A percentile compares a stretch with the other conserved stretches of the same genome.
phyloP scores from a whole-genome alignment of 805 yeast species.

The Metschnikowia cerradonensis region DNA sequence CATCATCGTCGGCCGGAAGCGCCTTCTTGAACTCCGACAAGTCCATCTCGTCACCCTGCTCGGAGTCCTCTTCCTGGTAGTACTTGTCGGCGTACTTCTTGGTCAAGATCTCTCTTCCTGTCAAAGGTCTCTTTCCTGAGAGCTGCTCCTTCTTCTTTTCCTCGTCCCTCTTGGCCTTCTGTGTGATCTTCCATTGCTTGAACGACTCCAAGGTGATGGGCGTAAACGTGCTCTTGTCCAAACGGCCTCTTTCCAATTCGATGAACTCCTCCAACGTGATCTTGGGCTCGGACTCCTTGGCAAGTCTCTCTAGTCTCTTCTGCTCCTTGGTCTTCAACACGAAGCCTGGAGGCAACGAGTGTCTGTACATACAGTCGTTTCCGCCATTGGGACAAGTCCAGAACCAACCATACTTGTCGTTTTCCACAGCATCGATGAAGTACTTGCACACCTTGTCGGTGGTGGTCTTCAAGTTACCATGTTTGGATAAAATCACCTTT shows the following conservation, averaged over 20 bases:
- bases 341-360: slow-evolving; percentile 94
- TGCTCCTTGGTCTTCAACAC: slow-evolving; percentile 96
- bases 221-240: slow-evolving; percentile 71
- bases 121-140: slow-evolving; percentile 44
- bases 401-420: slow-evolving; percentile 98
- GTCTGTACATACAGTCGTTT: slow-evolving; percentile 87
- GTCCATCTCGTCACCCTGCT: slow-evolving; percentile 51
- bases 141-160: slow-evolving; percentile 29
- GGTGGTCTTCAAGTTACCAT: slow-evolving; percentile 90
- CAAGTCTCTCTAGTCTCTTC: slow-evolving; percentile 80
- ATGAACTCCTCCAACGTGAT: slow-evolving; percentile 93
- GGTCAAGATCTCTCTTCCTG: slow-evolving; percentile 68
- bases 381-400: slow-evolving; percentile 98
- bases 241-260: slow-evolving; percentile 84
- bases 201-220: slow-evolving; percentile 85
- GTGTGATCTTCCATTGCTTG: slow-evolving; percentile 75
- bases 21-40: slow-evolving; percentile 53
- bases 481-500: slow-evolving; percentile 81
- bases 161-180: slow-evolving; percentile 52
- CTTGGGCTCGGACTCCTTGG: slow-evolving; percentile 78
- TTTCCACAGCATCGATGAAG: slow-evolving; percentile 95
- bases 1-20: slow-evolving; percentile 46
- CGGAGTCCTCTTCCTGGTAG: slow-evolving; percentile 50
- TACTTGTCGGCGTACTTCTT: slow-evolving; percentile 56
- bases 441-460: slow-evolving; percentile 92